Percentiles rank a stretch among this genome's conserved stretches.
These are phyloP conservation scores for Globisporangium yorkense DNA, from an alignment of 352 stramenopile species.

Conservation along the genomic window DNA sequence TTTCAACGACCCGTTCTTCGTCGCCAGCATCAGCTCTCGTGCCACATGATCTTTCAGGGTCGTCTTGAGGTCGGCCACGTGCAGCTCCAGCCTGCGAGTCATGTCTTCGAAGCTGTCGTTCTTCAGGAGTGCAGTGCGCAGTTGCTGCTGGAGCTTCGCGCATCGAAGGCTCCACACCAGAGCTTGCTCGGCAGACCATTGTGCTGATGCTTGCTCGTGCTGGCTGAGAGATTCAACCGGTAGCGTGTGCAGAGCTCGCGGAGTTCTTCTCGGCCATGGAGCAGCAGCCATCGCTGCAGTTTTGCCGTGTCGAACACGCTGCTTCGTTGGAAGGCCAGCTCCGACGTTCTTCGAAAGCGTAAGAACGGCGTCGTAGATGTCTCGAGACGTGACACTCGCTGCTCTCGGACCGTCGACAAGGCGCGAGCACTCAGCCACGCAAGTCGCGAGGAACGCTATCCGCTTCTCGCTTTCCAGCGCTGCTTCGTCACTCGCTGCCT, in stretches of 20 bases:
- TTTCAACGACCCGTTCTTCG: constrained; percentile 22
- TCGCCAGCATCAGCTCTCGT: constrained; percentile 18
- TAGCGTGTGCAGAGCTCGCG: too few species aligned
- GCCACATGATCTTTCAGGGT: constrained; percentile 28
- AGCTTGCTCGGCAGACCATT: neutral
- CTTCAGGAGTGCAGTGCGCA: constrained; percentile 25
- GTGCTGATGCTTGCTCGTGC: neutral
- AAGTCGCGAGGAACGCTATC: constrained; percentile 36
- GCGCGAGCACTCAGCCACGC: constrained; percentile 33
- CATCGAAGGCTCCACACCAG: constrained; percentile 21
- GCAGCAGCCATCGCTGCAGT: neutral
- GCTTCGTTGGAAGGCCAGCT: neutral
- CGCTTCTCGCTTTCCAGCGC: constrained; percentile 30
- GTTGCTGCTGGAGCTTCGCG: constrained; percentile 29
- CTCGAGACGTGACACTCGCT: constrained; percentile 19
- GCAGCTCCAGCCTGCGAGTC: constrained; percentile 27
- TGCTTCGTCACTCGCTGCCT: constrained; percentile 13
- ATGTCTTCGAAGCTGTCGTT: constrained; percentile 50
- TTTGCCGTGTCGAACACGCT: neutral
- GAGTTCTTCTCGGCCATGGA: neutral
- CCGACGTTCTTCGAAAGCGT: constrained; percentile 17
- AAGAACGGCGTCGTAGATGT: constrained; percentile 37
- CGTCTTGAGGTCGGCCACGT: constrained; percentile 28
- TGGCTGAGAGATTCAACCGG: constrained; percentile 3
- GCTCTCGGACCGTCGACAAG: constrained; percentile 16